Base-by-base conservation (phyloP, 1,284 basidiomycete species). In the Tilletia caries region DNA sequence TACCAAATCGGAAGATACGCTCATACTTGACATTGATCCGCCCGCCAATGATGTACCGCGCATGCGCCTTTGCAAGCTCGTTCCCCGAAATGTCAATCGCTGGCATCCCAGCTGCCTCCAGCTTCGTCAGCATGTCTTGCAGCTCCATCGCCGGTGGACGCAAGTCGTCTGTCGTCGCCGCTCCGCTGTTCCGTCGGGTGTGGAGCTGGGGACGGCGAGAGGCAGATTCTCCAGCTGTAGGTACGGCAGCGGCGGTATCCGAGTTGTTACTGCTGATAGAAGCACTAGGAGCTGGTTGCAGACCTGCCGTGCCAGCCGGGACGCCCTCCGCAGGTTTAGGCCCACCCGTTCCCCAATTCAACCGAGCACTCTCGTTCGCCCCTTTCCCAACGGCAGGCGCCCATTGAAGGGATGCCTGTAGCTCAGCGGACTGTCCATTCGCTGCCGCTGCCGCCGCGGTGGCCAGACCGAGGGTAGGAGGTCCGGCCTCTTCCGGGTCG, bases 1-100 rank as follows among this genome's bases (percentile, higher is more conserved):
- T 76, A 94, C 93, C 92, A 83, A 99, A 99, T 79, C 94, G 86
- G 84, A 98, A 95, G 29, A 98, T 82, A 58, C 96, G 88, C 85
- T 98, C 96, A 78, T 97, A 86, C 2, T 88, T 85, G 2, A 96
- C 93, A 20, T 85, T 44, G 8, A 68, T 73, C 13, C 76, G 73
- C 25, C 83, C 82, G 23, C 96, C 96, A 58, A 98, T 90, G 87
- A 99, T 90, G 83, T 98, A 97, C 34, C 96, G 88, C 10, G 91
- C 89, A 82, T 99, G 96, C 71, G 89, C 91, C 84, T 99, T 99
- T 2, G 94, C 93, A 81, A 98, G 87, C 85, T 99, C 96, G 76
- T 98, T 90, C 75, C 96, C 92, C 74, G 91, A 93, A 76, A 98
- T 91, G 82, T 99, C 96, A 71, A 87, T 87, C 2, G 90, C 92